A percentile compares a stretch with the other conserved stretches of the same genome.
Evolutionary conservation across 257 asterid species (phyloP).

Genomic region (Ballota nigra): DNA sequence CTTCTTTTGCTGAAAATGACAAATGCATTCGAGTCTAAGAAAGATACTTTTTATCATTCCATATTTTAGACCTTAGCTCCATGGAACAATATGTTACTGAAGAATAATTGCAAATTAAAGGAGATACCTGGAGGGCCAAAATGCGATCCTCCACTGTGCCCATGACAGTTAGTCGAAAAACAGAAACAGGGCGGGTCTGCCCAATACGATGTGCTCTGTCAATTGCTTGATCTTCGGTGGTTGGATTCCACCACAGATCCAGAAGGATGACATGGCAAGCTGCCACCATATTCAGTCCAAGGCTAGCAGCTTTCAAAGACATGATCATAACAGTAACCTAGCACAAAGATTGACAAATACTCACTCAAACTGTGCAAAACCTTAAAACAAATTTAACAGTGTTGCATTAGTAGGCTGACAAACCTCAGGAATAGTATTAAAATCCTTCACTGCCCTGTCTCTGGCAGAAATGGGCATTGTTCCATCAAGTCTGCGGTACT

Average conservation of each 20-base stretch:
- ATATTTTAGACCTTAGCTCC: no score
- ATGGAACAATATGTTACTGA: no score
- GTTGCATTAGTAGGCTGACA: conserved; percentile 25
- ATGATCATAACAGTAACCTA: conserved; percentile 93
- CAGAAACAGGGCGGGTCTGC: conserved; percentile 94
- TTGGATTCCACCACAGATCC: conserved; percentile 99
- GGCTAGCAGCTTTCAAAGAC: conserved; percentile 99
- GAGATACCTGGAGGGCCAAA: conserved; percentile 83
- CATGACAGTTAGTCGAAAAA: conserved; percentile 81
- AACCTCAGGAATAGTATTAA: conserved; percentile 81
- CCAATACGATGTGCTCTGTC: conserved; percentile 99
- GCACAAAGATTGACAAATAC: conserved; percentile 19
- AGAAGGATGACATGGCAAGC: conserved; percentile 89
- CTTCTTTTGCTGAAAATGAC: conserved; percentile 67
- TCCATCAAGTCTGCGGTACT: conserved; percentile 93
- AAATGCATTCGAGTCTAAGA: not conserved
- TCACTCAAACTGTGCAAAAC: conserved; percentile 3
- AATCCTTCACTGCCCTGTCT: conserved; percentile 95
- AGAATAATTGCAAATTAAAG: not conserved
- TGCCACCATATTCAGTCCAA: conserved; percentile 96
- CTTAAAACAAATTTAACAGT: not conserved
- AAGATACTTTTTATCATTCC: no score
- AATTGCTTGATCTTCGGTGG: conserved; percentile 98
- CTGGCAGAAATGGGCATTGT: conserved; percentile 87
- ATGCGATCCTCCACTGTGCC: conserved; percentile 98